Evolutionary conservation across 2,329 filamentous ascomycete genomes (phyloP), one percentile per base, ranked within the genome.

Genomic region (Mollisia scopiformis): DNA sequence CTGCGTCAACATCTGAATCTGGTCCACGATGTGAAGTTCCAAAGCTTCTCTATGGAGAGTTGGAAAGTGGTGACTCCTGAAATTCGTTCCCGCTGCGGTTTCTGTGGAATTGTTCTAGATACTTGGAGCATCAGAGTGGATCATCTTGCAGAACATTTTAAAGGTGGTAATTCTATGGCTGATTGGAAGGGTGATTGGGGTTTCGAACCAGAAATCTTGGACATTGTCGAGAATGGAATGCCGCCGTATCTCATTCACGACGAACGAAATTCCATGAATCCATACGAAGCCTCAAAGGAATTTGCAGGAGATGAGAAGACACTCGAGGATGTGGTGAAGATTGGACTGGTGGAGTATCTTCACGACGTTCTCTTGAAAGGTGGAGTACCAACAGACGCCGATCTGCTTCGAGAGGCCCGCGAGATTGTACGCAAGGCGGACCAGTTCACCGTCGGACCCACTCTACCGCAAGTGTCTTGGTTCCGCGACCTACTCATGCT

Each of bases 121-220:
- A 85, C 81, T 47, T 89, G 86, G 86, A 80, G 79, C 10, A 78
- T 81, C 58, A 79, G 86, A 70, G 78, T 84, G 16, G 86, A 88
- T 68, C 86, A 89, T 69, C 75, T 88, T 39, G 86, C 86, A n/a
- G 84, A 88, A 65, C 86, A 88, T 73, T 89, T 88, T 78, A 88
- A 87, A 75, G 83, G 80, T 27, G 85, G 86, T 75, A 83, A 82
- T 65, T 85, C 83, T 69, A 89, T 89, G 86, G 84, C 82, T 64
- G 84, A 88, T 73, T 89, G 86, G 86, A 86, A 87, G 79, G 86
- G 86, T 77, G 86, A 87, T 74, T 88, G 86, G 85, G 86, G 86
- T 79, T 88, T 89, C 64, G 86, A 88, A 58, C 76, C 77, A 28
- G 81, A 84, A 35, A 81, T 88, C 43, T 77, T 87, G 66, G 79